Percentiles rank a stretch among this genome's conserved stretches.
Evolutionary conservation across 768 basidiomycete genomes (phyloP).

Genomic region (Mrakia frigida): DNA sequence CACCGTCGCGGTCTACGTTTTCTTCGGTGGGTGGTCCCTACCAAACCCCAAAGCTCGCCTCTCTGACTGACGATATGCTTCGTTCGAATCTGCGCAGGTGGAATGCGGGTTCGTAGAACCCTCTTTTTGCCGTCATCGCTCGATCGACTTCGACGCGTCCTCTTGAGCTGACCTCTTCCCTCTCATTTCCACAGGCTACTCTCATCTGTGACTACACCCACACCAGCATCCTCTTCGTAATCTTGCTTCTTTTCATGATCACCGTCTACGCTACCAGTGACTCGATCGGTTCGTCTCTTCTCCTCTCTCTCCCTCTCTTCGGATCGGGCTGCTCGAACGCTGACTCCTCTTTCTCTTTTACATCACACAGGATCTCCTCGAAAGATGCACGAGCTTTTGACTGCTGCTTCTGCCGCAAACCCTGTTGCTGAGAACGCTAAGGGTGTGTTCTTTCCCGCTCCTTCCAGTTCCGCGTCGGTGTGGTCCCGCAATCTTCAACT

Average conservation of each 20-base stretch:
- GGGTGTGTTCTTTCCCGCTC: too few species aligned
- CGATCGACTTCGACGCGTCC: too few species aligned
- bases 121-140: too few species aligned
- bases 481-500: too few species aligned
- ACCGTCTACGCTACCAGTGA: conserved; percentile 71
- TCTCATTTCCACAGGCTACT: conserved; percentile 37
- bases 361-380: conserved; percentile 48
- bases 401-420: conserved; percentile 50
- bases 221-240: conserved; percentile 76
- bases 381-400: conserved; percentile 73
- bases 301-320: too few species aligned
- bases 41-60: too few species aligned
- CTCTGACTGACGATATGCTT: too few species aligned
- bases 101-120: too few species aligned
- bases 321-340: background rate
- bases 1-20: conserved; percentile 72
- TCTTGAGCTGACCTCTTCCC: too few species aligned
- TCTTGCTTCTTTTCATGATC: conserved; percentile 70
- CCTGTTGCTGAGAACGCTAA: conserved; percentile 78
- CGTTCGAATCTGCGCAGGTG: too few species aligned
- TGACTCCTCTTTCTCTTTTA: background rate
- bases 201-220: conserved; percentile 59
- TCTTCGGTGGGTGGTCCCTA: conserved; percentile 42
- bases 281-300: conserved; percentile 58
- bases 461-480: too few species aligned